These are phyloP conservation scores for Phytophthora meadii DNA, from an alignment of 352 stramenopile species.

Conservation along the genomic window DNA sequence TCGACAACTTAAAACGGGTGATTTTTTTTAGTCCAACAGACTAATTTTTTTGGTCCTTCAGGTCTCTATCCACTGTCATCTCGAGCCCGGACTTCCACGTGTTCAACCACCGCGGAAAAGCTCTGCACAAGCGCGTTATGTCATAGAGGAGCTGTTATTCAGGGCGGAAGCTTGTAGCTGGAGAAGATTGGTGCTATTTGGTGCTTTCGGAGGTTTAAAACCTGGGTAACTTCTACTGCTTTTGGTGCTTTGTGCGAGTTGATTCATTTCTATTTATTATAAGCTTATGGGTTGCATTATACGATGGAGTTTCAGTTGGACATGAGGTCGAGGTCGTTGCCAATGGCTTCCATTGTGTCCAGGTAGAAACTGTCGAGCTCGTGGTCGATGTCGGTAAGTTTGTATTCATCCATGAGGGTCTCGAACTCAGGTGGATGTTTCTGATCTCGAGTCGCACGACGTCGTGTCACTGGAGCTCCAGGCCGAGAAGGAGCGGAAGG, in stretches of 20 bases:
- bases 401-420: conserved; percentile 77
- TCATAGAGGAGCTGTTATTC: conserved; percentile 22
- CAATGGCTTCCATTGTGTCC: conserved; percentile 70
- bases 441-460: conserved; percentile 41
- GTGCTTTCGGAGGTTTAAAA: conserved; percentile 8
- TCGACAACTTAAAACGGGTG: conserved; percentile 2
- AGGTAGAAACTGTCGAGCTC: conserved; percentile 87
- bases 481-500: conserved; percentile 7
- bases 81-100: conserved; percentile 81
- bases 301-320: conserved; percentile 51
- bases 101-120: conserved; percentile 84
- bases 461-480: conserved; percentile 8
- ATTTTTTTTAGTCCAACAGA: not conserved
- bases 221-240: conserved; percentile 15
- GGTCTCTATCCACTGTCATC: conserved; percentile 69
- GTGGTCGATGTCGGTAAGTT: conserved; percentile 83
- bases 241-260: conserved; percentile 5
- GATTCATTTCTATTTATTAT: conserved; percentile 30
- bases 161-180: not conserved
- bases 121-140: conserved; percentile 73
- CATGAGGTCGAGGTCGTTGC: conserved; percentile 66
- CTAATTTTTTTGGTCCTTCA: conserved; percentile 32
- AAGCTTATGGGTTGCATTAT: conserved; percentile 29
- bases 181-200: not conserved
- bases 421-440: conserved; percentile 74